These are phyloP conservation scores for Eustoma russellianum DNA, from an alignment of 257 asterid species.

Conservation along the genomic window DNA sequence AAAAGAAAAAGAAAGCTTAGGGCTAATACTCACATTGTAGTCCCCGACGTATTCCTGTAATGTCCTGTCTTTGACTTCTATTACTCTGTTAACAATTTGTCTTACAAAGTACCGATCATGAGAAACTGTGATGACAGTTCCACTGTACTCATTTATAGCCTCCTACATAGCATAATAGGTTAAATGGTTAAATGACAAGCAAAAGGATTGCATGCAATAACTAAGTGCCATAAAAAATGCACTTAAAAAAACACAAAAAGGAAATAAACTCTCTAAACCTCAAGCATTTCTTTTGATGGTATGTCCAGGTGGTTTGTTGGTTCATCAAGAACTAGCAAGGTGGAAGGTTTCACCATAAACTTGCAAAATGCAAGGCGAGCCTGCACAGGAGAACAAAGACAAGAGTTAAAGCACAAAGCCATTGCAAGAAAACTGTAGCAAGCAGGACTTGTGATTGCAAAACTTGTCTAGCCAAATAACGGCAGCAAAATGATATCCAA, in stretches of 20 bases:
- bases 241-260: background rate
- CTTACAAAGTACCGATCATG: constrained; percentile 96
- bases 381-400: constrained; percentile 22
- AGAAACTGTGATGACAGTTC: constrained; percentile 91
- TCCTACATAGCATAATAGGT: constrained; percentile 37
- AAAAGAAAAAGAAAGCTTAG: too few species aligned
- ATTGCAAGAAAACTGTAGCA: too few species aligned
- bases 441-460: too few species aligned
- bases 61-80: constrained; percentile 83
- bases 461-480: too few species aligned
- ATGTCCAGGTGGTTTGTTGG: constrained; percentile 97
- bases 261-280: constrained; percentile 31
- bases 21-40: constrained; percentile 53
- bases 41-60: constrained; percentile 93
- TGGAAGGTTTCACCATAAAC: constrained; percentile 97
- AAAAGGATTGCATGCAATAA: background rate
- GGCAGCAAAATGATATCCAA: too few species aligned
- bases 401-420: too few species aligned
- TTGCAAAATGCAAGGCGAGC: constrained; percentile 99
- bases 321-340: constrained; percentile 85
- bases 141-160: constrained; percentile 86
- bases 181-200: constrained; percentile 1
- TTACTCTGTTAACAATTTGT: constrained; percentile 89
- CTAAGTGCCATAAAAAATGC: background rate
- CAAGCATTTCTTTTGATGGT: constrained; percentile 98